Conservation (phyloP, 352 stramenopile species). For the Globisporangium lucens region DNA sequence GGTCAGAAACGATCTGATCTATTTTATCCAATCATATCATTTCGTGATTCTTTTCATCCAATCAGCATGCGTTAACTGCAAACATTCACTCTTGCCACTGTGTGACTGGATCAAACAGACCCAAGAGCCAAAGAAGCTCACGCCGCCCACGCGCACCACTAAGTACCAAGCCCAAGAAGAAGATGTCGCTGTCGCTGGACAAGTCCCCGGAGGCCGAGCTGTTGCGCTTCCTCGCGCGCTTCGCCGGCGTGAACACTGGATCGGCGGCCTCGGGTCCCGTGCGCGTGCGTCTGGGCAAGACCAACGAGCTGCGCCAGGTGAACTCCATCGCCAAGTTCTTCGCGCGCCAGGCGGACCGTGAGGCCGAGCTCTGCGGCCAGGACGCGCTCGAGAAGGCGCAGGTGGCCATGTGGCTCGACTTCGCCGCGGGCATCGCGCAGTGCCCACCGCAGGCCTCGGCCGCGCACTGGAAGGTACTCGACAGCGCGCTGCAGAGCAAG, state of each 20-base stretch:
- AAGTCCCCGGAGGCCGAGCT: conserved; percentile 69
- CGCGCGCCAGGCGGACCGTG: conserved; percentile 65
- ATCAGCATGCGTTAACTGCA: not conserved
- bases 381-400: conserved; percentile 66
- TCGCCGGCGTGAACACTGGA: conserved; percentile 69
- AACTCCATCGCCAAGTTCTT: conserved; percentile 78
- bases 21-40: not conserved
- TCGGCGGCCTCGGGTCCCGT: conserved; percentile 71
- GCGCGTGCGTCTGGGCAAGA: conserved; percentile 72
- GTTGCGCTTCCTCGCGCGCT: conserved; percentile 80
- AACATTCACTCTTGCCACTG: not conserved
- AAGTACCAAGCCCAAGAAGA: not conserved
- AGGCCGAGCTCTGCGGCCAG: conserved; percentile 59
- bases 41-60: not conserved
- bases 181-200: conserved; percentile 82
- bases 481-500: conserved; percentile 46
- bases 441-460: conserved; percentile 31
- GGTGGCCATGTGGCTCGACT: conserved; percentile 77
- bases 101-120: conserved; percentile 7
- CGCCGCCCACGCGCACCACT: no score
- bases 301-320: conserved; percentile 65
- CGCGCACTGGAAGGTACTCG: conserved; percentile 64
- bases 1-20: not conserved
- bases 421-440: conserved; percentile 46
- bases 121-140: not conserved